A percentile compares a stretch with the other conserved stretches of the same genome.
Evolutionary conservation across 805 yeast genomes (phyloP).

Genomic region (Novakomyces olei): DNA sequence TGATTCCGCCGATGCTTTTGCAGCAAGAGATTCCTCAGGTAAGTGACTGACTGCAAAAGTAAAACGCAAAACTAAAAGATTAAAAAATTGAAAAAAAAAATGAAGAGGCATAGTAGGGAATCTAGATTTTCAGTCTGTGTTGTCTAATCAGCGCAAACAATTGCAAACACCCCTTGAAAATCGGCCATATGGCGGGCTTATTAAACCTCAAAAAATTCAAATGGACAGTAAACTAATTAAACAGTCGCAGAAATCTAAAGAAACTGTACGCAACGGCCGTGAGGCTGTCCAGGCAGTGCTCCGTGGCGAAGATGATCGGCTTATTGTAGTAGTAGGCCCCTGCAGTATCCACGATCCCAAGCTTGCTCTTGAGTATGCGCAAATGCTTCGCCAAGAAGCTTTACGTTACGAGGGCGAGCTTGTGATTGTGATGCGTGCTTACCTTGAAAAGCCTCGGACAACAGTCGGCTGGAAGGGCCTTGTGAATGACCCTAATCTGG

Average conservation of each 20-base stretch:
- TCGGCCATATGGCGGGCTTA: too few species aligned
- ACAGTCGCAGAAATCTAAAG: constrained; percentile 4
- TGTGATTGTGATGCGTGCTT: constrained; percentile 86
- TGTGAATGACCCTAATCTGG: constrained; percentile 91
- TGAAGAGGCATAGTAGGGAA: too few species aligned
- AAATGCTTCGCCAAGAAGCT: constrained; percentile 18
- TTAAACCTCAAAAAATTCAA: too few species aligned
- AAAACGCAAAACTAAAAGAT: neutral
- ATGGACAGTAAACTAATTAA: too few species aligned
- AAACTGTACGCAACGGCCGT: neutral
- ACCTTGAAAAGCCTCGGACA: constrained; percentile 92
- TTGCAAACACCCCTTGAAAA: too few species aligned
- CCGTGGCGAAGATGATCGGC: constrained; percentile 6
- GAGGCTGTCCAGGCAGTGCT: neutral
- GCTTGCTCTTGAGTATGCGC: constrained; percentile 57
- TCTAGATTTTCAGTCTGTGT: too few species aligned
- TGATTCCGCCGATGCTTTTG: constrained; percentile 75
- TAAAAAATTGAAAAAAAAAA: constrained; percentile 4
- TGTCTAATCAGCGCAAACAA: too few species aligned
- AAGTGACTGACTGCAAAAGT: constrained; percentile 22
- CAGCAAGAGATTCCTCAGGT: constrained; percentile 62
- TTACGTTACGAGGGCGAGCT: constrained; percentile 51
- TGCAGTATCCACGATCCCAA: constrained; percentile 90
- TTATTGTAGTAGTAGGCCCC: constrained; percentile 83
- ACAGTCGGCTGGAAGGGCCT: constrained; percentile 97